Base-by-base conservation (phyloP, 495 filamentous ascomycete species). In the Daldinia bambusicola region DNA sequence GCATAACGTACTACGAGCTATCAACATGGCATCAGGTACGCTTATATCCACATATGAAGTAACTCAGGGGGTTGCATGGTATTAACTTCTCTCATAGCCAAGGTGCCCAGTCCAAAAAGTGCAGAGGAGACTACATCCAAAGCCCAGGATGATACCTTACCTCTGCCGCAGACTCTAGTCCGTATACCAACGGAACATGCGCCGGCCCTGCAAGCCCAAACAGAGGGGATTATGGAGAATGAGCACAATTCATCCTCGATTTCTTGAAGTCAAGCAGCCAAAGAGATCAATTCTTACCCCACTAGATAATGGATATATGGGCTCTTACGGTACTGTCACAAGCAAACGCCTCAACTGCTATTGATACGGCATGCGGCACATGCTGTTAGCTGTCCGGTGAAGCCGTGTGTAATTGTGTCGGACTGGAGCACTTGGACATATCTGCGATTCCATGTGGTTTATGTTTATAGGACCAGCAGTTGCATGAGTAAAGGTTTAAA, bases 1-100 rank as follows among this genome's bases (percentile, higher is more conserved):
- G 95, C 91, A 97, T 74, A 96, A 94, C 77, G 94, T 99, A 58
- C 85, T 99, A 18, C 87, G 91, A 56, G 94, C 94, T 40, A 98
- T 99, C 74, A 92, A 91, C 76, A 96, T 99, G 89, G 94, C 96
- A 63, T 97, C 93, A 58, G 88, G 95, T 99, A 89, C 77, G 91
- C 79, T 68, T 5, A 72, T 50, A 48, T 63, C 18, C 45, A 5
- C 30, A 51, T 5, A n/a, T 41, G 31, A 36, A 16, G 53, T 18
- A 37, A 7, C 26, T 26, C 26, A 14, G 41, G 7, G 43, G 6
- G 16, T 59, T 22, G 16, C 26, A 14, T 16, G 55, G 1, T 53
- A 51, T 66, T 67, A 32, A 77, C 55, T 55, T 9, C 52, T 60
- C n/a, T 34, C 40, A 37, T 59, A 89, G 88, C 83, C 62, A 89